Conservation (phyloP, 2,329 filamentous ascomycete genomes). For the Calonectria pseudoreteaudii region DNA sequence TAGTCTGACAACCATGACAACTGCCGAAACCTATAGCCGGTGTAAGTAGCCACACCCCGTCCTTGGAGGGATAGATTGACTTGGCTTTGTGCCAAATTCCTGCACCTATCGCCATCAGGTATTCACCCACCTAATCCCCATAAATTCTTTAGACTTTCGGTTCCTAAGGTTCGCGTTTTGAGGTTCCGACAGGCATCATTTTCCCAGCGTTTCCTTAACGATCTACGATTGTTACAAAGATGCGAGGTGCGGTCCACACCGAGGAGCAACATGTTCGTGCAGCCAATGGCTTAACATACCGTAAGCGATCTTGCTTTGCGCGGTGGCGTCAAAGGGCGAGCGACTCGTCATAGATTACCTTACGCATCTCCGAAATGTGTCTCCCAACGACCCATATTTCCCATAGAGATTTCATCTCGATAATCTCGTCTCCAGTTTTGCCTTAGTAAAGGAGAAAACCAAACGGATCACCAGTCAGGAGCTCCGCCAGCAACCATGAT, state of each 20-base stretch:
- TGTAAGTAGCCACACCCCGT: no score
- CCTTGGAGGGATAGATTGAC: not conserved
- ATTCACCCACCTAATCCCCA: not conserved
- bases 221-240: not conserved
- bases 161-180: not conserved
- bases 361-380: conserved; percentile 4
- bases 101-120: not conserved
- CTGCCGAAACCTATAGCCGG: no score
- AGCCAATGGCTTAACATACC: conserved; percentile 19
- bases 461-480: conserved; percentile 15
- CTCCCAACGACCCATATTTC: conserved; percentile 18
- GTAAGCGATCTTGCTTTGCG: conserved; percentile 13
- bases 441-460: conserved; percentile 8
- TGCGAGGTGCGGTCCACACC: conserved; percentile 24
- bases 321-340: not conserved
- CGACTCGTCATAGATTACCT: not conserved
- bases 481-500: conserved; percentile 1
- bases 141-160: not conserved
- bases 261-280: not conserved
- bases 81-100: not conserved
- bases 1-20: no score
- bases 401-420: conserved; percentile 11
- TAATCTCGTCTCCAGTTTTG: not conserved
- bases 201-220: not conserved
- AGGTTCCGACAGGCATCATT: not conserved